Evolutionary conservation across 2,329 filamentous ascomycete genomes (phyloP).

Genomic region (Calonectria pseudoturangicola): DNA sequence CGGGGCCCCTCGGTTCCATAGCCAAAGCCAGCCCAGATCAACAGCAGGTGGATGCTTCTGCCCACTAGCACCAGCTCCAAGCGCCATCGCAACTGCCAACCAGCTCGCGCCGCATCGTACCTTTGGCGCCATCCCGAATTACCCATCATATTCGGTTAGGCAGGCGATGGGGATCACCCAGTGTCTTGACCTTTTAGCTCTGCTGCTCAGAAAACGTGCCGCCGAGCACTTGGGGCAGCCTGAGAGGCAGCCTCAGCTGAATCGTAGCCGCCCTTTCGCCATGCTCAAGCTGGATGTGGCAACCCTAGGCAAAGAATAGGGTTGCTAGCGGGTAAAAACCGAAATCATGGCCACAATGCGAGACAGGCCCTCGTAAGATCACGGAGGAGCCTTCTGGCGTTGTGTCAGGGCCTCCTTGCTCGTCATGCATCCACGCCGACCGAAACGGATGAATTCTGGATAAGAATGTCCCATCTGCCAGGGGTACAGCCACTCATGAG

Average conservation of each 20-base stretch:
- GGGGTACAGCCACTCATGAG: conserved; percentile 40
- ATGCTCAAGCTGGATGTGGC: conserved; percentile 2
- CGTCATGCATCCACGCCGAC: conserved; percentile 21
- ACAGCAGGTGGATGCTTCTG: conserved; percentile 32
- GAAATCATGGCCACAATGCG: conserved; percentile 31
- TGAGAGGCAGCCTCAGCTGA: conserved; percentile 19
- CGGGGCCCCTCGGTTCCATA: conserved; percentile 11
- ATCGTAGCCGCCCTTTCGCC: not conserved
- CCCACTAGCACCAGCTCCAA: conserved; percentile 17
- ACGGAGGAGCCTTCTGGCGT: conserved; percentile 17
- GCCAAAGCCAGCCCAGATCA: conserved; percentile 36
- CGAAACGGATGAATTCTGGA: conserved; percentile 21
- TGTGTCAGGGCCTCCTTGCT: conserved; percentile 24
- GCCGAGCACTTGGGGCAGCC: not conserved
- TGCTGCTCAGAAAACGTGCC: conserved; percentile 7
- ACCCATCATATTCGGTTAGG: not conserved
- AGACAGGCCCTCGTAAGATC: conserved; percentile 37
- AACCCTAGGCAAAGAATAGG: conserved; percentile 13
- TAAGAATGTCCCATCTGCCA: conserved; percentile 24
- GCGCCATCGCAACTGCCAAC: conserved; percentile 15
- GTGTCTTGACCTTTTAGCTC: not conserved
- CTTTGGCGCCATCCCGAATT: conserved; percentile 16
- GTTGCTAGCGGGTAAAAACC: conserved; percentile 26
- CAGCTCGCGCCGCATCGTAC: conserved; percentile 9
- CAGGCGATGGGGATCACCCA: not conserved